Base-by-base conservation (phyloP, 164 flowering plant genomes). In the Tetrastigma voinierianum region DNA sequence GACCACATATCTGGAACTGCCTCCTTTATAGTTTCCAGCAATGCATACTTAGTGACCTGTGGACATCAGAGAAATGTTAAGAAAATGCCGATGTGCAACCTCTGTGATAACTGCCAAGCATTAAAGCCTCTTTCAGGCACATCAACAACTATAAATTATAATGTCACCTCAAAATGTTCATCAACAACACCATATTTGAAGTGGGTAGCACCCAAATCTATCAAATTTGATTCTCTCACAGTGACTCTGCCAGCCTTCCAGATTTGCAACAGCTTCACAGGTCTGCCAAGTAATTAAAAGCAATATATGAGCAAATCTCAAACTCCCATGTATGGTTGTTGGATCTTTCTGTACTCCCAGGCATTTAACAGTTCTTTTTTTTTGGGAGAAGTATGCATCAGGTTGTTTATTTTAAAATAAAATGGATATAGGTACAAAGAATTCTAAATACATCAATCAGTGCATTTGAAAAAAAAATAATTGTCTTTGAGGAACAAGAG, bases 221-320 rank as follows among this genome's bases (percentile, higher is more conserved):
- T 79, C 13, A 90, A 64, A 2, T 85, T 85, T 6, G 74, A 77
- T 3, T 83, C 90, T 0, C 72, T 62, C 8, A 88, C 78, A 10
- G 78, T 81, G 9, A 86, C 90, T 68, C 81, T 78, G 0, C 90
- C 93, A 54, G 80, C 83, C 77, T 86, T 89, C 17, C 82, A 90
- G 86, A 59, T 90, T 87, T 64, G 85, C 47, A 1, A 90, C 96
- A 40, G 96, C 59, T 59, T 90, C 89, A 49, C 96, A 85, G 9
- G 91, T 85, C 96, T 90, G 1, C 8, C 2, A n/a, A 59, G 18
- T 13, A 16, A 59, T 32, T 3, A 32, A 4, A 32, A 32, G 8
- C 40, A 4, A 32, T 32, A 32, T 32, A 3, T 32, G 3, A 32
- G 40, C 40, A 32, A 32, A 32, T 32, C 40, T 32, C 40, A 32